These are phyloP conservation scores for Ceratobasidium sp. DNA, from an alignment of 1,284 basidiomycete genomes.

Conservation along the genomic window DNA sequence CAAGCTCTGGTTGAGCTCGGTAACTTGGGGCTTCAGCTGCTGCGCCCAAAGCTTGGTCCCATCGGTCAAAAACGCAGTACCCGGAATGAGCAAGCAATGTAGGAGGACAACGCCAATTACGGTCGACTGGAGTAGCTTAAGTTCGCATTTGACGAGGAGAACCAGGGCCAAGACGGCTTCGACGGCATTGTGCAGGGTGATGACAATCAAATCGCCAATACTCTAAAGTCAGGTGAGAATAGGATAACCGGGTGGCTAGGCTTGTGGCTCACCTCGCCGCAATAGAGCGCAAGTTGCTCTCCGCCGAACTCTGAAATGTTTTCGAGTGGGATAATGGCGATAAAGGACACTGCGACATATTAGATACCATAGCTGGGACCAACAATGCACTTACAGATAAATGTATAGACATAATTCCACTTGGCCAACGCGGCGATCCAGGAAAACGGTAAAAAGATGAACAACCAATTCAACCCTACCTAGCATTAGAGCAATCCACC, in stretches of 20 bases:
- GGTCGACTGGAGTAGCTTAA: conserved; percentile 62
- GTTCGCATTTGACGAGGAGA: conserved; percentile 65
- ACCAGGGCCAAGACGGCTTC: conserved; percentile 73
- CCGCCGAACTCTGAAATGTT: conserved; percentile 65
- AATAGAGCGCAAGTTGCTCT: conserved; percentile 65
- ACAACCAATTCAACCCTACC: conserved; percentile 64
- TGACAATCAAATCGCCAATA: conserved; percentile 40
- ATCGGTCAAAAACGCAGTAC: conserved; percentile 64
- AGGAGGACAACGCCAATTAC: conserved; percentile 68
- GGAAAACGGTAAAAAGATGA: conserved; percentile 67
- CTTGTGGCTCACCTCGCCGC: conserved; percentile 29
- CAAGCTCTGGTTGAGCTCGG: conserved; percentile 52
- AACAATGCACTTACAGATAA: conserved; percentile 42
- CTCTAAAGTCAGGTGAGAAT: not conserved
- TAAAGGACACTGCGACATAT: conserved; percentile 57
- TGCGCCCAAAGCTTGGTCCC: conserved; percentile 62
- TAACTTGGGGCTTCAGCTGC: conserved; percentile 57
- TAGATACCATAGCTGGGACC: conserved; percentile 52
- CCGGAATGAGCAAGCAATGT: conserved; percentile 66
- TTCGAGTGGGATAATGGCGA: conserved; percentile 64
- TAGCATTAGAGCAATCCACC: not conserved
- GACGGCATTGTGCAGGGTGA: conserved; percentile 62
- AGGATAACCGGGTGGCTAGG: not conserved
- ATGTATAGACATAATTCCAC: conserved; percentile 44
- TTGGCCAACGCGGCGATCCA: conserved; percentile 61